A percentile compares a stretch with the other conserved stretches of the same genome.
These are phyloP conservation scores for Cyberlindnera amylophila DNA, from an alignment of 805 yeast genomes.

Conservation along the genomic window DNA sequence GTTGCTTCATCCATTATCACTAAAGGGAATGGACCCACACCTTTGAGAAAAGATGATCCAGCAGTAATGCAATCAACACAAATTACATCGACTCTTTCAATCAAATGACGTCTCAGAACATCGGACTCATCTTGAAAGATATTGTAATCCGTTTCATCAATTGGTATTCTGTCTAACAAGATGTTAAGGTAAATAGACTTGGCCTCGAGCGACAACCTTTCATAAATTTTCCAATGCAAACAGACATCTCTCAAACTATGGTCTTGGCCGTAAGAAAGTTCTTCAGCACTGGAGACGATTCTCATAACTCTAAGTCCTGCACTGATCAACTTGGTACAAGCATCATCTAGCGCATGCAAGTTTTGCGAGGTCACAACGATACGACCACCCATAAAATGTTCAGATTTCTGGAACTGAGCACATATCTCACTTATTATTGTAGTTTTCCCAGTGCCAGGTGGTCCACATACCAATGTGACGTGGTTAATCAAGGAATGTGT, in stretches of 20 bases:
- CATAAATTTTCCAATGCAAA: too few species aligned
- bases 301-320: too few species aligned
- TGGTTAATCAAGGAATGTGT: not conserved
- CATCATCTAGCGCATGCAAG: too few species aligned
- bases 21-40: not conserved
- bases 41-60: constrained; percentile 26
- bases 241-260: too few species aligned
- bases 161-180: not conserved
- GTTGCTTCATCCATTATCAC: constrained; percentile 50
- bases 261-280: too few species aligned
- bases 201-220: too few species aligned
- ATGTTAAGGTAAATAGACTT: too few species aligned
- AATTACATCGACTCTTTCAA: not conserved
- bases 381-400: not conserved
- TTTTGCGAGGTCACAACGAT: not conserved
- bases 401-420: constrained; percentile 36
- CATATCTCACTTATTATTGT: constrained; percentile 26
- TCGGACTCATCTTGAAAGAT: not conserved
- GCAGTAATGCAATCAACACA: not conserved
- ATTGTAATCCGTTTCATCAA: not conserved
- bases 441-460: constrained; percentile 82
- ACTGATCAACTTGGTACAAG: too few species aligned
- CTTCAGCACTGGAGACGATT: too few species aligned
- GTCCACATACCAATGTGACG: constrained; percentile 65
- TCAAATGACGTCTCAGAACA: not conserved